phyloP scores from a whole-genome alignment of 1,139 yeast genomes.

The Zygoascus sp. region DNA sequence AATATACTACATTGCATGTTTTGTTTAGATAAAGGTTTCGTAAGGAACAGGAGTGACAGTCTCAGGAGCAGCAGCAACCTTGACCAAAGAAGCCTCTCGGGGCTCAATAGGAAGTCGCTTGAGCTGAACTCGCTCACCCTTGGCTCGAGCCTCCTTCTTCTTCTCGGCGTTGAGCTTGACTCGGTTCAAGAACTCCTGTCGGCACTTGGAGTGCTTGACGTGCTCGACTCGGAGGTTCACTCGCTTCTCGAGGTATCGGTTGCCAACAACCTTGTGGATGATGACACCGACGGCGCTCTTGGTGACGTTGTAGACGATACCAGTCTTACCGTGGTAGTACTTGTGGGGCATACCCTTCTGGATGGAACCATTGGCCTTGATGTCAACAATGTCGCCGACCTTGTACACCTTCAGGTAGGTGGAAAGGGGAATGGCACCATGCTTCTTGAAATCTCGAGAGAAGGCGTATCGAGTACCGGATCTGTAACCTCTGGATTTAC shows the following conservation, averaged over 20 bases:
- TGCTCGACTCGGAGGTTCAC: conserved; percentile 98
- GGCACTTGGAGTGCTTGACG: conserved; percentile 99
- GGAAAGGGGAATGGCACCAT: conserved; percentile 91
- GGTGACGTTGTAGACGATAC: conserved; percentile 98
- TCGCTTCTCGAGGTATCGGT: conserved; percentile 99
- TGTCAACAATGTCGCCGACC: conserved; percentile 99
- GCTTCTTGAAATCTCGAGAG: conserved; percentile 99
- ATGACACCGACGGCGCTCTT: conserved; percentile 97
- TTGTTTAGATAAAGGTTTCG: conserved; percentile 92
- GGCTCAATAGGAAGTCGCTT: conserved; percentile 99
- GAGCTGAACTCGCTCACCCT: conserved; percentile 85
- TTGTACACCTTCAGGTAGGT: conserved; percentile 96
- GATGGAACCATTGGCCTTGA: conserved; percentile 97
- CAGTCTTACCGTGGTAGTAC: conserved; percentile 99
- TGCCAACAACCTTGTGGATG: conserved; percentile 96
- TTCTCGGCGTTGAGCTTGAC: conserved; percentile 94
- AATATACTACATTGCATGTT: conserved; percentile 8
- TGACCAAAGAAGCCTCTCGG: conserved; percentile 83
- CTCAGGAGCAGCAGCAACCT: conserved; percentile 80
- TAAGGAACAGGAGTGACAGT: conserved; percentile 98
- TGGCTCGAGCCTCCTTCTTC: conserved; percentile 91
- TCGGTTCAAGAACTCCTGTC: conserved; percentile 98
- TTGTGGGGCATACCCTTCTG: conserved; percentile 99
- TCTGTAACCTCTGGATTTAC: conserved; percentile 99
- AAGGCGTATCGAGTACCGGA: conserved; percentile 99